phyloP scores from a whole-genome alignment of 73 alveolate species.

The Uronychia binucleata region DNA sequence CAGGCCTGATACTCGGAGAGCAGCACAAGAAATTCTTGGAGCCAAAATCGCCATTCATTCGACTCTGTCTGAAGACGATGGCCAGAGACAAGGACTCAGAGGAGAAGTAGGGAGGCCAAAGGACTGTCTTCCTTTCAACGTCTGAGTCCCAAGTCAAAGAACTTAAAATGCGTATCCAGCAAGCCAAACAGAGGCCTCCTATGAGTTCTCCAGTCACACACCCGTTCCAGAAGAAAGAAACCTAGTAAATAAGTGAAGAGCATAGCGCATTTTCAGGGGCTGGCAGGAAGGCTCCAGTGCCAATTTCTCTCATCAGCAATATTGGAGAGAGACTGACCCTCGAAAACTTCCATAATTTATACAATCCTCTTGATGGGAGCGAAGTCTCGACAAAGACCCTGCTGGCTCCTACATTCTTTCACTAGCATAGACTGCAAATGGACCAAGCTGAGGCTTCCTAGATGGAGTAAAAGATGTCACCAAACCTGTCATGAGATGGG shows the following conservation, averaged over 20 bases:
- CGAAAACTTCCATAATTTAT: not conserved
- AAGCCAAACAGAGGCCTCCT: not conserved
- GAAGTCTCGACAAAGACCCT: not conserved
- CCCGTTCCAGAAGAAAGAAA: not conserved
- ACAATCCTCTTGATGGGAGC: not conserved
- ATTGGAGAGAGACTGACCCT: not conserved
- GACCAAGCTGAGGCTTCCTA: no score
- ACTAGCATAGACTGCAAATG: not conserved
- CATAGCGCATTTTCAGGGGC: not conserved
- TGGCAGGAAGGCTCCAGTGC: not conserved
- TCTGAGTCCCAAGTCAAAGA: not conserved
- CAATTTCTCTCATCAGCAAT: not conserved
- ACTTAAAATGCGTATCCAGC: not conserved
- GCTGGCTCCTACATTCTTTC: not conserved
- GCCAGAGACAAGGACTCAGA: not conserved
- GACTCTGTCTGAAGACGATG: conserved; percentile 1
- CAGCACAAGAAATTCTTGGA: conserved; percentile 16
- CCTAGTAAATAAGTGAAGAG: not conserved
- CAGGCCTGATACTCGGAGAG: conserved; percentile 15
- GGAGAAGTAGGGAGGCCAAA: not conserved
- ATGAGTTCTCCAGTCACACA: not conserved
- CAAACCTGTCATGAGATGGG: not conserved
- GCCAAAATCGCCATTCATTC: conserved; percentile 7
- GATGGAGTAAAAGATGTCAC: no score
- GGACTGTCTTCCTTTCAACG: not conserved